Evolutionary conservation across 805 yeast genomes (phyloP), one percentile per base, ranked within the genome.

Genomic region (Ogataea trehaloabstinens): DNA sequence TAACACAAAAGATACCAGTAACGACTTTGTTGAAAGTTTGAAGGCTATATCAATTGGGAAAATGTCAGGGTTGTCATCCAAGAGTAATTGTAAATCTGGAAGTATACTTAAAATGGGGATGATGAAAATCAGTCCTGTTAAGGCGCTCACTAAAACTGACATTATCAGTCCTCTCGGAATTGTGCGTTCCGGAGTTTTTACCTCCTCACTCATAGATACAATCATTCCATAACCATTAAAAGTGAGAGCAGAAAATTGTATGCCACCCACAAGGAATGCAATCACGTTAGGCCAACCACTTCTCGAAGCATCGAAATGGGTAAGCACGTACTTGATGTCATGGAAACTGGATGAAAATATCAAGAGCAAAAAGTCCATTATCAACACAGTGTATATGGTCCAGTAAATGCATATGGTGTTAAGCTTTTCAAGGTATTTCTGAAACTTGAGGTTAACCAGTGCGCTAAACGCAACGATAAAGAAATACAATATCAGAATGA

Each of bases 211-310:
- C 68, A 86, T 75, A 5, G 91, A 80, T 15, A 87, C 85, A 19
- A 86, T 67, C 76, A 85, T 79, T 19, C 91, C 91, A 59, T 83
- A 86, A 0, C 93, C 95, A 43, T 85, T 86, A 54, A 85, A 68
- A 17, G 91, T 85, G 61, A 84, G 83, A 22, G 85, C 79, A 1
- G 89, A 80, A 45, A 85, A 83, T 60, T 83, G 89, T 41, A 86
- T 73, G 0, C 93, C 93, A 0, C 95, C 95, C 31, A 86, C 77
- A 36, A 86, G 63, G 45, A 85, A 85, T 2, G 93, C 87, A 44
- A 85, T 51, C 2, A 77, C 71, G 34, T 69, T 73, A 13, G 86
- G 82, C 83, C 89, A 85, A 3, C 93, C 95, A 4, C 89, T 80
- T 35, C 87, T 60, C 6, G 80, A 65, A 36, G 82, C 82, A 58